Base-by-base conservation (phyloP, 495 filamentous ascomycete species). In the Parmelia sp. region DNA sequence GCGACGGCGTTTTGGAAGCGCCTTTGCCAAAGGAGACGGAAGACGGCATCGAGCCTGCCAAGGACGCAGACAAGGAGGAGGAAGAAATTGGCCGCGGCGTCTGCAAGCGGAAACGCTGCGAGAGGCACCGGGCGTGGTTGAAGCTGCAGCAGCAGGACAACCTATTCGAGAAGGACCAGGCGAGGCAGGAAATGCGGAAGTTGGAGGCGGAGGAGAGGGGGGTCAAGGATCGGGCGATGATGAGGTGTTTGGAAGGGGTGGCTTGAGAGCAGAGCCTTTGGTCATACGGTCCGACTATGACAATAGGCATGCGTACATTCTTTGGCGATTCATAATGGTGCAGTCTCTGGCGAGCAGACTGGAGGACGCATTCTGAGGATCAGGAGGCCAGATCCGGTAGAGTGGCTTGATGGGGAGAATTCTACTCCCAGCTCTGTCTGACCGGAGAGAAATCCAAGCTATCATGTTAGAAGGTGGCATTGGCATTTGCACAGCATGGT, bases 41-140 rank as follows among this genome's bases (percentile, higher is more conserved):
- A 27, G 49, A 37, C 7, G 55, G 29, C 40, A 57, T 36, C 17
- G 29, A 36, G 5, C 44, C 56, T 7, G 71, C 69, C 36, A 73
- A 67, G 25, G 70, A 70, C 0, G 69, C 69, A 3, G 65, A 74
- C 17, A 68, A 74, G 29, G 69, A 72, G 35, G 65, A 73, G 0
- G 67, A 73, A 23, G 74, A 71, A 33, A 63, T 78, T 14, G 75
- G 75, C 23, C 74, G 72, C 21, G 80, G 79, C n/a, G 73, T 82
- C n/a, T 83, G 80, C 65, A 75, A 72, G 11, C 81, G 80, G 71
- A 82, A 82, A 61, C 75, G 80, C 8, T 83, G 80, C 61, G 80
- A 82, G 66, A 65, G 80, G 60, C 80, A 83, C 63, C 78, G 78
- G 57, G 75, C 79, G 47, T 83, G 80, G 80, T 66, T 77, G 51